These are phyloP conservation scores for Nymphaea thermarum DNA, from an alignment of 164 flowering plant genomes.

Conservation along the genomic window DNA sequence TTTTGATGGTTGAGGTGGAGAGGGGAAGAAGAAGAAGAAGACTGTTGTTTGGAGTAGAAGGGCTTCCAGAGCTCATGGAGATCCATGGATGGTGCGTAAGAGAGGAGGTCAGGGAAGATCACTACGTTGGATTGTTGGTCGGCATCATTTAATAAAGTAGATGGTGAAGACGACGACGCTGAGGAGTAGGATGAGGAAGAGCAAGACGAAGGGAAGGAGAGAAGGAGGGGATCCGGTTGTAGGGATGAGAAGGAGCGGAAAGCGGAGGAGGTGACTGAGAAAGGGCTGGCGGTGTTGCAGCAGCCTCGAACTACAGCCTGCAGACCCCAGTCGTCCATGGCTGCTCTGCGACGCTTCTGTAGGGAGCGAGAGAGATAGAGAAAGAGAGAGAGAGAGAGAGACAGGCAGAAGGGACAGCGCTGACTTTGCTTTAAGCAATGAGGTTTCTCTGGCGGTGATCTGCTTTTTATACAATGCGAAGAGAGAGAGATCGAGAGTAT, in stretches of 20 bases:
- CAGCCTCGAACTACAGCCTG: conserved; percentile 93
- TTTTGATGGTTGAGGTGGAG: conserved; percentile 8
- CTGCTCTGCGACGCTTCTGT: neutral
- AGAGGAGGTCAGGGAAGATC: conserved; percentile 28
- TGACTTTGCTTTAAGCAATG: conserved; percentile 46
- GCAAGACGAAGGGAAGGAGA: too few species aligned
- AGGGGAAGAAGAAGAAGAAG: conserved; percentile 3
- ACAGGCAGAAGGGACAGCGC: conserved; percentile 38
- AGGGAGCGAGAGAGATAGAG: neutral
- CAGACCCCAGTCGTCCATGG: conserved; percentile 73
- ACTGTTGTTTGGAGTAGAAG: conserved; percentile 30
- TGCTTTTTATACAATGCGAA: neutral
- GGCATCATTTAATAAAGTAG: too few species aligned
- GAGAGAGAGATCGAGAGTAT: neutral
- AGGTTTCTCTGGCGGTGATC: neutral
- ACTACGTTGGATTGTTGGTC: too few species aligned
- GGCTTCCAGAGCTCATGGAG: conserved; percentile 67
- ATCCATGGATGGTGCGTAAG: conserved; percentile 20
- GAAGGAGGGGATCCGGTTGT: neutral
- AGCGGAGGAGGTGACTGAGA: conserved; percentile 7
- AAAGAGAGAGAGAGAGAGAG: neutral
- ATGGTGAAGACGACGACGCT: too few species aligned
- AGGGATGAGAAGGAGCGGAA: conserved; percentile 8
- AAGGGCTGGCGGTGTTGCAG: conserved; percentile 15
- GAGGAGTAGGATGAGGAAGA: too few species aligned